Percentiles rank a stretch among this genome's conserved stretches.
These are phyloP conservation scores for Leishmania gerbilli DNA, from an alignment of 208 protist species.

Conservation along the genomic window DNA sequence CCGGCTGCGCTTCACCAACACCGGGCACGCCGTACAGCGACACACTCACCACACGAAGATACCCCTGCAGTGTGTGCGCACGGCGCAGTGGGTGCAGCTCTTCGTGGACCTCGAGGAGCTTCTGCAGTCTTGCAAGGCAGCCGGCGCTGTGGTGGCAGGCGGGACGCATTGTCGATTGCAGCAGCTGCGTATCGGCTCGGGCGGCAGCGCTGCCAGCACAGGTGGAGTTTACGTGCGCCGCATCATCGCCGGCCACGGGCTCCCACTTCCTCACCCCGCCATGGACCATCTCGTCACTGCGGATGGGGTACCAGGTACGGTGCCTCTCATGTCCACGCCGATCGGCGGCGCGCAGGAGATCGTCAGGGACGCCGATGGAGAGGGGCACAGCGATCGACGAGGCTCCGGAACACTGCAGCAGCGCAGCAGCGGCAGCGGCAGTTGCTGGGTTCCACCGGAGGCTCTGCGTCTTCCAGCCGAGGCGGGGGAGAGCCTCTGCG, in stretches of 20 bases:
- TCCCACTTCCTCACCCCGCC: constrained; percentile 22
- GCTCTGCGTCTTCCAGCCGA: constrained; percentile 39
- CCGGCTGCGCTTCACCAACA: constrained; percentile 50
- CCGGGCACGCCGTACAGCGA: constrained; percentile 31
- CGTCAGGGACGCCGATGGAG: neutral
- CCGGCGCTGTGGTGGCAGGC: neutral
- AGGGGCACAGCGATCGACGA: neutral
- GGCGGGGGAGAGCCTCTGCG: constrained; percentile 14
- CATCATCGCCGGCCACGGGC: constrained; percentile 57
- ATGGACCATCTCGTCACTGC: constrained; percentile 17
- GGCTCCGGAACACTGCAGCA: neutral
- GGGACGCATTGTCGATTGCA: constrained; percentile 19
- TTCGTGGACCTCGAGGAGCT: constrained; percentile 58
- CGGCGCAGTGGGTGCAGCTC: constrained; percentile 69
- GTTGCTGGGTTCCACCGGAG: constrained; percentile 30
- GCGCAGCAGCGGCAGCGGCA: neutral
- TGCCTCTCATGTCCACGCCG: neutral
- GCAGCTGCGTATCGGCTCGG: constrained; percentile 35
- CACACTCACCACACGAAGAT: constrained; percentile 66
- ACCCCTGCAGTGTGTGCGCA: constrained; percentile 48
- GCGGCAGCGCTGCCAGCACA: neutral
- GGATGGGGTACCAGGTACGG: neutral
- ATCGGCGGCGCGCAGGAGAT: neutral
- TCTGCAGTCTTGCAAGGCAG: constrained; percentile 28
- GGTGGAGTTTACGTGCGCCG: constrained; percentile 59